These are phyloP conservation scores for Aspergillus sojae DNA, from an alignment of 2,329 filamentous ascomycete species.

Conservation along the genomic window DNA sequence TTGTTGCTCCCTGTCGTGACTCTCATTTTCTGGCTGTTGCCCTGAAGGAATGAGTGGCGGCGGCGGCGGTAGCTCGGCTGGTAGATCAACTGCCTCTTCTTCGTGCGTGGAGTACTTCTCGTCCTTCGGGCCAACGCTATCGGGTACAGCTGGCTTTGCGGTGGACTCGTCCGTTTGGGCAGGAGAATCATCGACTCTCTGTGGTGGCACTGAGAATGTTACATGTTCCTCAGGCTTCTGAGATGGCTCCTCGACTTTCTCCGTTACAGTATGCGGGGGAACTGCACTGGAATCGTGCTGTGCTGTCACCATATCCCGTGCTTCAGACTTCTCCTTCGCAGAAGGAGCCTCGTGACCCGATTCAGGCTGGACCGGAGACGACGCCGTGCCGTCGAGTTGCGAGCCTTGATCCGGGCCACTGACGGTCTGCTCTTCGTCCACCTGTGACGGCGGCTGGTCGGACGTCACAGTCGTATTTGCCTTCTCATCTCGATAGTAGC, in stretches of 20 bases:
- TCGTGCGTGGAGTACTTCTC: conserved; percentile 47
- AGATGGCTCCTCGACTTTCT: conserved; percentile 21
- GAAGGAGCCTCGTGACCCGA: conserved; percentile 9
- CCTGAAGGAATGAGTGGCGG: conserved; percentile 52
- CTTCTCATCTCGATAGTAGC: conserved; percentile 43
- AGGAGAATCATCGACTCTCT: conserved; percentile 24
- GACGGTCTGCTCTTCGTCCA: conserved; percentile 33
- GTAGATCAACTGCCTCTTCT: conserved; percentile 44
- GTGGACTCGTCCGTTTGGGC: conserved; percentile 64
- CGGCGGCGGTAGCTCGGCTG: conserved; percentile 59
- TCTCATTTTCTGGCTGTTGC: conserved; percentile 35
- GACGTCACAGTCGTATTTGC: conserved; percentile 33
- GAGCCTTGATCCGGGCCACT: conserved; percentile 42
- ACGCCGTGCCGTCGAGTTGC: conserved; percentile 36
- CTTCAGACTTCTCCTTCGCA: conserved; percentile 20
- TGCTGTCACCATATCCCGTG: conserved; percentile 2
- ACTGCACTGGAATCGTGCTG: conserved; percentile 12
- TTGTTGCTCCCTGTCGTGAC: conserved; percentile 57
- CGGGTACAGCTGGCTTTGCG: conserved; percentile 59
- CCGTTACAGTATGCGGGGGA: conserved; percentile 22
- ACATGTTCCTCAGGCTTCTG: conserved; percentile 24
- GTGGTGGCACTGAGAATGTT: conserved; percentile 5
- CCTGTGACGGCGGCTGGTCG: conserved; percentile 29
- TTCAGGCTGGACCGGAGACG: conserved; percentile 20
- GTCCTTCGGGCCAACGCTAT: conserved; percentile 47